Percentiles rank a stretch among this genome's conserved stretches.
Evolutionary conservation across 2,329 filamentous ascomycete genomes (phyloP).

Genomic region (Taxawa tesnikishii): DNA sequence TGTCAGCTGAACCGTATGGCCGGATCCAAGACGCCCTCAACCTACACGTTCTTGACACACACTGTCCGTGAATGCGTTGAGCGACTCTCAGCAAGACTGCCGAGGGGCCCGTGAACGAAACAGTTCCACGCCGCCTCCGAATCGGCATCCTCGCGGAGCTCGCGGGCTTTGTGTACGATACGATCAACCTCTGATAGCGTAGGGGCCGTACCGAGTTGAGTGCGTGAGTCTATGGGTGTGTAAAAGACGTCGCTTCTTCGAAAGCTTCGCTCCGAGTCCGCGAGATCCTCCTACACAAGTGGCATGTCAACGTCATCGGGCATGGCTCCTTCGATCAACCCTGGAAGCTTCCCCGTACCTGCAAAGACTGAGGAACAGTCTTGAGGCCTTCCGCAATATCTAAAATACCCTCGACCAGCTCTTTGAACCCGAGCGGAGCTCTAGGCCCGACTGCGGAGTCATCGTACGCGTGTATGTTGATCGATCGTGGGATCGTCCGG

Average conservation of each 20-base stretch:
- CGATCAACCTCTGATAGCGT: conserved; percentile 2
- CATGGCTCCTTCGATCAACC: too few relatives aligned
- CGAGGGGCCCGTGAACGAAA: not conserved
- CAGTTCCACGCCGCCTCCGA: conserved; percentile 2
- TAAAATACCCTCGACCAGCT: conserved; percentile 1
- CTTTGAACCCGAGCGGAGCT: not conserved
- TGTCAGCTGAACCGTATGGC: too few relatives aligned
- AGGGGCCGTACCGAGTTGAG: not conserved
- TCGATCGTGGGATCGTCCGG: not conserved
- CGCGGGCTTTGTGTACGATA: not conserved
- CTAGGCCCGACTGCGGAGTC: not conserved
- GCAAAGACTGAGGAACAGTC: not conserved
- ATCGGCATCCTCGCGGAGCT: conserved; percentile 2
- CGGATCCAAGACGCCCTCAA: not conserved
- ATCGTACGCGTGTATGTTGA: conserved; percentile 1
- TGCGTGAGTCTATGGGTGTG: not conserved
- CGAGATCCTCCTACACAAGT: not conserved
- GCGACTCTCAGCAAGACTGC: not conserved
- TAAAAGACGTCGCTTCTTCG: not conserved
- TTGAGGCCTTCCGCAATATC: conserved; percentile 1
- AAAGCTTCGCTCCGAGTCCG: conserved; percentile 1
- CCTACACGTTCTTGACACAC: not conserved
- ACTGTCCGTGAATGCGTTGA: not conserved
- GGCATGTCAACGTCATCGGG: too few relatives aligned
- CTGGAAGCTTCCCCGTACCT: too few relatives aligned